Base-by-base conservation (phyloP, 2,329 filamentous ascomycete species). In the Aspergillus fijiensis region DNA sequence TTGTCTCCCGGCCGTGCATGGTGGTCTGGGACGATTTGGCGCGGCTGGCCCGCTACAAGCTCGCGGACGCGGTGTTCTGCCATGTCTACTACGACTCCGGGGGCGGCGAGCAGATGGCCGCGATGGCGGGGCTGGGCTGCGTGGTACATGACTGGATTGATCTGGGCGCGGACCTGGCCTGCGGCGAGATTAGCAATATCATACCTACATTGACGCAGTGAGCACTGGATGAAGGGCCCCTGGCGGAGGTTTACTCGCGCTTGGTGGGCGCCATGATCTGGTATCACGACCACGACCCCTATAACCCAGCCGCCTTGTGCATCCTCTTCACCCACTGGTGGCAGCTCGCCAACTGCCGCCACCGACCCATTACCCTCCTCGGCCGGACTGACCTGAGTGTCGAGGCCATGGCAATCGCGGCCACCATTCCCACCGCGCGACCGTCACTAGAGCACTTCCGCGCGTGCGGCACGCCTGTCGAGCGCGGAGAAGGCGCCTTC, bases 291-390 rank as follows among this genome's bases (percentile, higher is more conserved):
- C 19, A 52, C 19, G 31, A 52, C 14, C 31, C 50, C 4, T 21
- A 52, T 10, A 52, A 52, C 21, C 50, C 50, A 7, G 50, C 50
- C 4, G 50, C 50, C 11, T 5, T 35, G 5, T 52, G 50, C 50
- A 19, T 52, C 16, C 50, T 52, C 50, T 52, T 35, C 50, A 52
- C 50, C n/a, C 50, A 52, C 31, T 52, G 50, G 31, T 52, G 50
- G 50, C 50, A 52, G 5, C 50, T 52, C 31, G 29, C 50, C 31
- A 52, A 52, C 27, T 52, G 50, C 19, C 50, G 50, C n/a, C 50
- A 52, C 31, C 50, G 50, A 5, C 50, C 50, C 29, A 23, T 52
- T 19, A 52, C 50, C 19, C 50, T 52, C 50, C 50, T 52, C n/a
- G 31, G 31, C n/a, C 50, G 50, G n/a, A 52, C 50, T 12, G 50